Base-by-base conservation (phyloP, 106 monocot species). In the Iris macrosiphon region DNA sequence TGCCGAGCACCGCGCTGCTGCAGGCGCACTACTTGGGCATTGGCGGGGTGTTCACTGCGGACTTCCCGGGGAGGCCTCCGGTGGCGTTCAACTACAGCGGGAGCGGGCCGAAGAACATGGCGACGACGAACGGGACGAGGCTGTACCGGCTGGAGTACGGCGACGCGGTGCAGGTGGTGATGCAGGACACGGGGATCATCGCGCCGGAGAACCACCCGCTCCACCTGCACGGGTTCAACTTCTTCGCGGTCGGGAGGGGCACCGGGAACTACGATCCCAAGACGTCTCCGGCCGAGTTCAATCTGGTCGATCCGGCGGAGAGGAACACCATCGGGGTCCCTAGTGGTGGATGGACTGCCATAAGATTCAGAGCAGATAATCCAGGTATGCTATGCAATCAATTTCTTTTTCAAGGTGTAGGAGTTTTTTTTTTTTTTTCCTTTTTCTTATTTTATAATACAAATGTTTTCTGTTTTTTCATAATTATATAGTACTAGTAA, bases 141-240 rank as follows among this genome's bases (percentile, higher is more conserved):
- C 22, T 82, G 15, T 75, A 81, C 15, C 52, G 58, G 33, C 63
- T 92, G 3, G 46, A 66, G 0, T 92, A 71, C 38, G 82, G 82
- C 27, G 40, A 78, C 1, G 63, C 73, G 11, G 92, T 92, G 47
- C 75, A 92, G 49, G 1, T 92, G 18, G 82, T 92, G 14, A 39
- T 92, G 19, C 92, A 86, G 58, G 86, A 73, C 31, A 82, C 79
- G 1, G 72, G 69, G 45, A 60, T 82, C 28, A 72, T 85, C 13
- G 52, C 78, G 11, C 71, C 78, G 24, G 82, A 86, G 69, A 82
- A 48, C 59, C 92, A 92, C 50, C 92, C 92, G 5, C 49, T 92
- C 26, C 86, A 92, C 61, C 53, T 92, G 39, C 86, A 92, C 28
- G 86, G 86, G 3, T 86, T 58, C 67, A 92, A 86, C 39, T 92